Evolutionary conservation across 2,329 filamentous ascomycete species (phyloP).

Genomic region (Aureobasidium melanogenum): DNA sequence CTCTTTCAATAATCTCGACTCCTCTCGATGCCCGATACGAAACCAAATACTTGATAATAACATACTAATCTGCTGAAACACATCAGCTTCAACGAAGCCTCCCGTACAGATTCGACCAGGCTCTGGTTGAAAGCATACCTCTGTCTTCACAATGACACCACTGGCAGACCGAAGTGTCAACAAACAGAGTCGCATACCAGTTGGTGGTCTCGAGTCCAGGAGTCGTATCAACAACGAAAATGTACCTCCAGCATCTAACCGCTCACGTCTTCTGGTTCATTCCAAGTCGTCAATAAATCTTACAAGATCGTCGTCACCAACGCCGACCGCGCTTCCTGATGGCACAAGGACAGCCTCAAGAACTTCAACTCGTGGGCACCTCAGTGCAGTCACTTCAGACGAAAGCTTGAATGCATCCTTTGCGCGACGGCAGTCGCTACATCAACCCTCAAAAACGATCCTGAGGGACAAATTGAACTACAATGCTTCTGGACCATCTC

Average conservation of each 20-base stretch:
- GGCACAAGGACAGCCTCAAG: not conserved
- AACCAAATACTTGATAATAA: not conserved
- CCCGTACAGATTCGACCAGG: not conserved
- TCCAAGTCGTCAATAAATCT: slow-evolving; percentile 23
- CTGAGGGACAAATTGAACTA: not conserved
- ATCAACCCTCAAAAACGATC: not conserved
- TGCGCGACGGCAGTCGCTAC: not conserved
- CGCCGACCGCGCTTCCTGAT: not conserved
- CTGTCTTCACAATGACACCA: slow-evolving; percentile 11
- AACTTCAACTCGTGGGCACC: not conserved
- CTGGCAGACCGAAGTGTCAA: slow-evolving; percentile 19
- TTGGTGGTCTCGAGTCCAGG: not conserved
- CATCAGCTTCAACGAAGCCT: not conserved
- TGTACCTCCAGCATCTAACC: slow-evolving; percentile 6
- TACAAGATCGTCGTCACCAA: slow-evolving; percentile 7
- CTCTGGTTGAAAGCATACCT: not conserved
- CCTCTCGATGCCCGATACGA: not conserved
- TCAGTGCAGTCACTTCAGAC: not conserved
- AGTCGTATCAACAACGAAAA: slow-evolving; percentile 16
- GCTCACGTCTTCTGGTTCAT: slow-evolving; percentile 18
- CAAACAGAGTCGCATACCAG: slow-evolving; percentile 11
- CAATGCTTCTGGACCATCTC: not conserved
- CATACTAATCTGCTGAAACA: not conserved
- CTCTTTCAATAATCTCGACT: slow-evolving; percentile 5
- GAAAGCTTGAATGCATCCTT: slow-evolving; percentile 1